Percentiles rank a stretch among this genome's conserved stretches.
Conservation (phyloP, 2,329 filamentous ascomycete species). For the Aureobasidium sp. region DNA sequence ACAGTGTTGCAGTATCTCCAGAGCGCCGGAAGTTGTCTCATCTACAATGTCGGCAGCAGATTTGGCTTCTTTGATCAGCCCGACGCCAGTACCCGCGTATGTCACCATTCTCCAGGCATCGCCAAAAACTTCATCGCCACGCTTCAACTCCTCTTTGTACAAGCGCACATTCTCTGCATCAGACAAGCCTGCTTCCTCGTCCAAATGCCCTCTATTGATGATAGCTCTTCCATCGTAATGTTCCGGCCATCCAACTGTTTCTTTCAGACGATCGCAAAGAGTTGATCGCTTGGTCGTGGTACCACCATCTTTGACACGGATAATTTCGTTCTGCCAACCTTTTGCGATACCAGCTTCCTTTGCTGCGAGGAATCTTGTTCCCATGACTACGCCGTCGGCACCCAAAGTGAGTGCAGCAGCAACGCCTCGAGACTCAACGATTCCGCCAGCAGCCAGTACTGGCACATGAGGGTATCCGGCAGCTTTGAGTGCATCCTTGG, state of each 20-base stretch:
- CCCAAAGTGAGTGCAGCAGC: conserved; percentile 45
- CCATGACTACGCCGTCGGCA: conserved; percentile 46
- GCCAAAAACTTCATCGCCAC: conserved; percentile 38
- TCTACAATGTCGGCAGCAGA: conserved; percentile 45
- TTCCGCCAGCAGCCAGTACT: conserved; percentile 46
- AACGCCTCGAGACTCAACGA: conserved; percentile 45
- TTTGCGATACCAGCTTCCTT: conserved; percentile 35
- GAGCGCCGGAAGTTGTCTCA: conserved; percentile 19
- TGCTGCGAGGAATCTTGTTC: conserved; percentile 53
- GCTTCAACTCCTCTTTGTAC: conserved; percentile 37
- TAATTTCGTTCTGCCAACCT: conserved; percentile 38
- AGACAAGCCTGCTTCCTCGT: conserved; percentile 28
- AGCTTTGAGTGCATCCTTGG: conserved; percentile 36
- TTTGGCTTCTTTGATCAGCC: conserved; percentile 44
- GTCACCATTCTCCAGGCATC: conserved; percentile 45
- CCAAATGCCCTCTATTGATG: conserved; percentile 43
- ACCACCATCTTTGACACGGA: conserved; percentile 42
- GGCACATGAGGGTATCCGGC: conserved; percentile 14
- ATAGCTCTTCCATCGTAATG: conserved; percentile 50
- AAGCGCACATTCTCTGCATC: conserved; percentile 33
- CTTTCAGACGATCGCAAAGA: conserved; percentile 45
- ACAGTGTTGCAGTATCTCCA: not conserved
- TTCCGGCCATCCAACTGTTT: conserved; percentile 48
- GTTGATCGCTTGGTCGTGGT: conserved; percentile 40
- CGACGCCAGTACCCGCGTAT: conserved; percentile 54